These are phyloP conservation scores for Wickerhamiella pararugosa DNA, from an alignment of 1,139 yeast genomes.

Conservation along the genomic window DNA sequence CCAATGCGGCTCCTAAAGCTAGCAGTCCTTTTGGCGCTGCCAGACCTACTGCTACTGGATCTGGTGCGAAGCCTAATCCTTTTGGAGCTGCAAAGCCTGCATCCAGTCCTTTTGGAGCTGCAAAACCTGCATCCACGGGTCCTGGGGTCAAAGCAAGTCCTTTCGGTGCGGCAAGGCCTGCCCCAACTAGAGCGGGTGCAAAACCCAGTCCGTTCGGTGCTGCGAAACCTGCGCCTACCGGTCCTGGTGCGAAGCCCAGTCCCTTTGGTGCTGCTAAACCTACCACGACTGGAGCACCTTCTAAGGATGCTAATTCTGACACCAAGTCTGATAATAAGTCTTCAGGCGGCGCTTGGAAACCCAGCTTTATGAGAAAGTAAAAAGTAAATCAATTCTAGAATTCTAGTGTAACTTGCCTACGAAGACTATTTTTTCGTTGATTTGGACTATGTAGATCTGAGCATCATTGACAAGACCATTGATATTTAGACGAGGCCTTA, in stretches of 20 bases:
- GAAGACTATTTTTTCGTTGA: too few relatives aligned
- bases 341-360: too few relatives aligned
- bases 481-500: too few relatives aligned
- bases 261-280: slow-evolving; percentile 1
- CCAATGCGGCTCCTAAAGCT: slow-evolving; percentile 1
- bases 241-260: not conserved
- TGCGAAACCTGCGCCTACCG: slow-evolving; percentile 1
- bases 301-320: not conserved
- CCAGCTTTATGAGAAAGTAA: not conserved
- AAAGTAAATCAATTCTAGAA: not conserved
- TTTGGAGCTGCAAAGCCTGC: not conserved
- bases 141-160: not conserved
- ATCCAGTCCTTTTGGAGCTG: not conserved
- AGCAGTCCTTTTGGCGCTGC: slow-evolving; percentile 3
- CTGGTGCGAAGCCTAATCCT: not conserved
- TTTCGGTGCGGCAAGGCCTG: slow-evolving; percentile 4
- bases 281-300: not conserved
- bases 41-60: not conserved
- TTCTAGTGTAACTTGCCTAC: not conserved
- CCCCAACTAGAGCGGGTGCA: not conserved
- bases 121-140: not conserved
- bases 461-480: too few relatives aligned
- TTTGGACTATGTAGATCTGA: too few relatives aligned
- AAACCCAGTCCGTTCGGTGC: not conserved
- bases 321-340: too few relatives aligned